A percentile compares a stretch with the other conserved stretches of the same genome.
These are phyloP conservation scores for Flaveria floridana DNA, from an alignment of 140 eudicot genomes.

Conservation along the genomic window DNA sequence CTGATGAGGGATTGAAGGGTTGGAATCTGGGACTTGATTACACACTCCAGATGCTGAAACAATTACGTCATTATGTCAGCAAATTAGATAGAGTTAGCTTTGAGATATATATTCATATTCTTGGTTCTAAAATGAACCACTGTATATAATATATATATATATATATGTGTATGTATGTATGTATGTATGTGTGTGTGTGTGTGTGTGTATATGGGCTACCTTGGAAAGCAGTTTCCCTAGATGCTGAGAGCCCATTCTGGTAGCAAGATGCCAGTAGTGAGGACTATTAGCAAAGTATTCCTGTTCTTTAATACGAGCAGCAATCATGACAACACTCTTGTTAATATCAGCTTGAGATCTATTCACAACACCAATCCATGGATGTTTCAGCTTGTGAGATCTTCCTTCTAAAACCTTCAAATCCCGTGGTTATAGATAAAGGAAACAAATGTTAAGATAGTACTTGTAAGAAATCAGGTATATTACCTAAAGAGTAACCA, in stretches of 20 bases:
- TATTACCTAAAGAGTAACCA: not conserved
- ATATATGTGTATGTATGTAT: not conserved
- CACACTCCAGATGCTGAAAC: constrained; percentile 1
- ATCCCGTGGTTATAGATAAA: not conserved
- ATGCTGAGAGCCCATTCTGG: constrained; percentile 9
- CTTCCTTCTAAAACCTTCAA: not conserved
- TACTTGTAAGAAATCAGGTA: not conserved
- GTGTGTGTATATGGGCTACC: not conserved
- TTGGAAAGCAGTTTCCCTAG: constrained; percentile 2
- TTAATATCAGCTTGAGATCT: constrained; percentile 8
- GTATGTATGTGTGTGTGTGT: too few species aligned
- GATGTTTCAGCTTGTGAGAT: not conserved
- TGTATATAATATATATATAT: not conserved
- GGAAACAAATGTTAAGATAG: not conserved
- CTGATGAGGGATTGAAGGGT: constrained; percentile 5
- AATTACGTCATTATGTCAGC: not conserved
- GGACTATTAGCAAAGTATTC: constrained; percentile 12
- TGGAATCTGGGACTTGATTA: constrained; percentile 9
- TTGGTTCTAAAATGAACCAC: too few species aligned
- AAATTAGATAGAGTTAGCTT: not conserved
- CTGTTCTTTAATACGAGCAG: constrained; percentile 1
- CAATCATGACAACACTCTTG: constrained; percentile 9
- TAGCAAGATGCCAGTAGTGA: constrained; percentile 6
- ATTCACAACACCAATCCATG: constrained; percentile 16
- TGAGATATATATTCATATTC: not conserved